A percentile compares a stretch with the other conserved stretches of the same genome.
Evolutionary conservation across 2,329 filamentous ascomycete genomes (phyloP).

Genomic region (Calonectria henricotiae): DNA sequence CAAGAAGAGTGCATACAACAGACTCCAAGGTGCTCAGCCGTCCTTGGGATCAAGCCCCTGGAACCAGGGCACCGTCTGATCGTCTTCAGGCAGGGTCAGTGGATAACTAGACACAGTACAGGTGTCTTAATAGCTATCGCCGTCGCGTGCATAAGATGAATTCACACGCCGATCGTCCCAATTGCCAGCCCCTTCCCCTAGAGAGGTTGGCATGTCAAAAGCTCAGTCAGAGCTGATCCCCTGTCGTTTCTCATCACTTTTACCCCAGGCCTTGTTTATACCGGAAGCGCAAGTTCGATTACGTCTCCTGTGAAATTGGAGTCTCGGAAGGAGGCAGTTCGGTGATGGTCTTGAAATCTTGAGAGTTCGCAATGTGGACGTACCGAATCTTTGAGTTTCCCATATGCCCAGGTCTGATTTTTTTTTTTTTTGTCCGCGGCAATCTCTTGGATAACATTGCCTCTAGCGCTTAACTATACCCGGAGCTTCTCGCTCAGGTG

Average conservation of each 20-base stretch:
- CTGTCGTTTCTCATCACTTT: too few species aligned
- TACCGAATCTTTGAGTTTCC: constrained; percentile 4
- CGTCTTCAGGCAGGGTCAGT: neutral
- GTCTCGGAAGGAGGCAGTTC: neutral
- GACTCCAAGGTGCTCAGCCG: too few species aligned
- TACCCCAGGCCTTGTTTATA: too few species aligned
- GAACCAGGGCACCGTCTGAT: neutral
- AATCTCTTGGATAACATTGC: constrained; percentile 4
- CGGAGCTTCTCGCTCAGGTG: neutral
- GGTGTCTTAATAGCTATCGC: too few species aligned
- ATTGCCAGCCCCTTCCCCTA: neutral
- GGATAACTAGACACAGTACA: neutral
- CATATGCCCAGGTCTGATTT: neutral
- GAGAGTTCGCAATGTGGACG: constrained; percentile 2
- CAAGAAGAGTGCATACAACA: too few species aligned
- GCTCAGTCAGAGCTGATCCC: too few species aligned
- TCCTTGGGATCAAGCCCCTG: neutral
- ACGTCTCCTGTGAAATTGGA: neutral
- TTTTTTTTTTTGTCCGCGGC: neutral
- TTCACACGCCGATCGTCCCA: too few species aligned
- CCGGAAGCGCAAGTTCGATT: too few species aligned
- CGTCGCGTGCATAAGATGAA: too few species aligned
- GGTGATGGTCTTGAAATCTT: neutral
- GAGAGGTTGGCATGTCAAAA: too few species aligned
- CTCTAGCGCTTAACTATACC: neutral